phyloP scores from a whole-genome alignment of 176 grass and related monocot genomes.

The Areca catechu region DNA sequence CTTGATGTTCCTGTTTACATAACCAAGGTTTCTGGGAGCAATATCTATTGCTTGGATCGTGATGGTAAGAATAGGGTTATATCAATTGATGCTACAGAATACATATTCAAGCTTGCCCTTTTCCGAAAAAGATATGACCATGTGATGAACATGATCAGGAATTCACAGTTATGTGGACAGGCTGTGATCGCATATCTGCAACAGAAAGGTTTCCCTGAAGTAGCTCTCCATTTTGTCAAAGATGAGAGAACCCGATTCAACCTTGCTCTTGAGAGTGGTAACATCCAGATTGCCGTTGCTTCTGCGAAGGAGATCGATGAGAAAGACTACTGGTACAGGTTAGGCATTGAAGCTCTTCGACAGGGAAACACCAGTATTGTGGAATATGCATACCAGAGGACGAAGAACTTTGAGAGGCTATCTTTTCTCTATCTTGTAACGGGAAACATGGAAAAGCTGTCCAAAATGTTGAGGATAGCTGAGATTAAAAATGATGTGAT shows the following conservation, averaged over 20 bases:
- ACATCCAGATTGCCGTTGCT: slow-evolving; percentile 95
- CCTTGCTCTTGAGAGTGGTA: slow-evolving; percentile 84
- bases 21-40: slow-evolving; percentile 73
- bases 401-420: slow-evolving; percentile 91
- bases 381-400: slow-evolving; percentile 83
- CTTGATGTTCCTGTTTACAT: slow-evolving; percentile 92
- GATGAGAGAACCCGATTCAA: slow-evolving; percentile 97
- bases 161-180: slow-evolving; percentile 87
- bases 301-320: slow-evolving; percentile 92
- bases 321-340: slow-evolving; percentile 84
- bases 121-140: slow-evolving; percentile 74
- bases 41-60: slow-evolving; percentile 79
- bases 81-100: slow-evolving; percentile 85
- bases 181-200: slow-evolving; percentile 96
- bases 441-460: slow-evolving; percentile 69
- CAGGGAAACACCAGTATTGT: slow-evolving; percentile 89
- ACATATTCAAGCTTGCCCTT: slow-evolving; percentile 95
- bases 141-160: slow-evolving; percentile 98
- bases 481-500: slow-evolving; percentile 77
- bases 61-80: slow-evolving; percentile 84
- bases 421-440: slow-evolving; percentile 89
- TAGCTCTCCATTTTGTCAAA: slow-evolving; percentile 98
- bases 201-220: slow-evolving; percentile 97
- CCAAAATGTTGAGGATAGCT: slow-evolving; percentile 77
- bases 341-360: slow-evolving; percentile 77